Evolutionary conservation across 2,329 filamentous ascomycete species (phyloP), one percentile per base, ranked within the genome.

Genomic region (Microdochium paspali): DNA sequence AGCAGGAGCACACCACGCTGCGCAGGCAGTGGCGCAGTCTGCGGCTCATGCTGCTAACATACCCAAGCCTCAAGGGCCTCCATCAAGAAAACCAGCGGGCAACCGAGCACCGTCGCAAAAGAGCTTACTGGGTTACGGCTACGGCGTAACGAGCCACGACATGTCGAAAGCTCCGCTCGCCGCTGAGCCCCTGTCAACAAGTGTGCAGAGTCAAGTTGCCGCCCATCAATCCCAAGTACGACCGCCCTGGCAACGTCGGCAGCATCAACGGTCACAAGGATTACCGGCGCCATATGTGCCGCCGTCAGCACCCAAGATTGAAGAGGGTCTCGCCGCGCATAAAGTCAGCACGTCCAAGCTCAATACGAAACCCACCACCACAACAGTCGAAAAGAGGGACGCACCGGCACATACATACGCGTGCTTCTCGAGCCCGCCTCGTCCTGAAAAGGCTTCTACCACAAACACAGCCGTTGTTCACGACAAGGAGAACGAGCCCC

Each of bases 401-500:
- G 45, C 3, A 10, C 24, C 26, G 5, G 44, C 50, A 39, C 73
- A 72, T 45, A 63, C 65, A 7, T 85, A 87, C 53, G 60, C 69
- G 1, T 74, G 71, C 51, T 80, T 82, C 56, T 81, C 77, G 0
- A 82, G 78, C 61, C 77, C 79, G 9, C 54, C 52, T 4, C 49
- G 59, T 10, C 51, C 52, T 10, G 47, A 44, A 39, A 53, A 44
- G 2, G 46, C 44, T 46, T 47, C n/a, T n/a, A n/a, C n/a, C n/a
- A n/a, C n/a, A n/a, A n/a, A n/a, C n/a, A n/a, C 24, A 51, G 59
- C n/a, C 46, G 46, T 42, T 35, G 42, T 39, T 32, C 47, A 58
- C 15, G 44, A 51, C 5, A 56, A 52, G 1, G 52, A 60, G 18
- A 58, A 59, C 26, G 58, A 64, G 6, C 48, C 56, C 24, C 56